These are phyloP conservation scores for Themeda triandra DNA, from an alignment of 176 grass and related monocot species.

Conservation along the genomic window DNA sequence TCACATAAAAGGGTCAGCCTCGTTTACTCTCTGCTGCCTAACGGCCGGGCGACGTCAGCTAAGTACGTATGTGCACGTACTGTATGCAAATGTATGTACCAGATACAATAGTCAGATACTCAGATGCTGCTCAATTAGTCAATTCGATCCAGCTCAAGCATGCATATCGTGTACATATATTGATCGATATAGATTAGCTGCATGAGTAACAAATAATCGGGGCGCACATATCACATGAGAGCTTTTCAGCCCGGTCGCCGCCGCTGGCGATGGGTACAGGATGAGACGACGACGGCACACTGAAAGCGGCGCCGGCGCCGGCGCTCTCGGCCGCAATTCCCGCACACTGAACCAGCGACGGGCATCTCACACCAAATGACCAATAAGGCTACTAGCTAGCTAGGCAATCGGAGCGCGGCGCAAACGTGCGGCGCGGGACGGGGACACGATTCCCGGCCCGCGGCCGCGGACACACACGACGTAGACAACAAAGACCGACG, in stretches of 20 bases:
- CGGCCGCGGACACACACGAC: background rate
- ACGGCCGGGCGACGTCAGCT: background rate
- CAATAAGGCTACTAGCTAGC: background rate
- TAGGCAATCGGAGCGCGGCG: background rate
- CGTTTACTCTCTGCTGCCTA: background rate
- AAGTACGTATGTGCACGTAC: background rate
- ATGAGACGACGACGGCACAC: background rate
- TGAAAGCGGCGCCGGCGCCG: background rate
- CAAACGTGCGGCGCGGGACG: conserved; percentile 20
- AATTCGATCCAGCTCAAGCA: too few relatives aligned
- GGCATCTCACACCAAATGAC: background rate
- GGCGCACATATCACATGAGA: background rate
- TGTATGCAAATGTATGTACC: too few relatives aligned
- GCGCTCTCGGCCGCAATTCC: conserved; percentile 3
- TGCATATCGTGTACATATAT: too few relatives aligned
- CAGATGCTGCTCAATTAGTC: too few relatives aligned
- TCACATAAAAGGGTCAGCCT: background rate
- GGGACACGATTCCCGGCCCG: conserved; percentile 24
- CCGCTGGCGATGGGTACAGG: background rate
- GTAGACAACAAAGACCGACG: background rate
- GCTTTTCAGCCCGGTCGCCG: background rate
- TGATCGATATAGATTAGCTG: too few relatives aligned
- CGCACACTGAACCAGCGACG: background rate
- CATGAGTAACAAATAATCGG: too few relatives aligned
- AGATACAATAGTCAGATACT: too few relatives aligned